Percentiles rank a stretch among this genome's conserved stretches.
Conservation (phyloP, 2,329 filamentous ascomycete species). For the Dactylellina leptospora region DNA sequence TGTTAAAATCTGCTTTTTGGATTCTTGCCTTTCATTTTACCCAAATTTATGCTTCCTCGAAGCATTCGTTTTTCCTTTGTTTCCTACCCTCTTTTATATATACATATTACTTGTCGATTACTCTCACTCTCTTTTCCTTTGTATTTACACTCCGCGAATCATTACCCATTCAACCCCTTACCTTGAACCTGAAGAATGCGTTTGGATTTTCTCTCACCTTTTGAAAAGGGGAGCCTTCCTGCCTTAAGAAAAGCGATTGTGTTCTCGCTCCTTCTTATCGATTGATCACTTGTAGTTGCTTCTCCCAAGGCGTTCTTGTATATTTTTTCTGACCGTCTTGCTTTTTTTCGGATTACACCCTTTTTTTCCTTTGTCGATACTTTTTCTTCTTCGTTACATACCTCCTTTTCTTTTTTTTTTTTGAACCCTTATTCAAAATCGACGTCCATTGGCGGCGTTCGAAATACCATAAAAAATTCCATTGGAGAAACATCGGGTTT, state of each 20-base stretch:
- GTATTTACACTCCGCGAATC: conserved; percentile 33
- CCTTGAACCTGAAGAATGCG: conserved; percentile 18
- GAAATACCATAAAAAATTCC: background rate
- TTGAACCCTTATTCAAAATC: conserved; percentile 1
- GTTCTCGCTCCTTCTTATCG: background rate
- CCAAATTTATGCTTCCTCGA: conserved; percentile 42
- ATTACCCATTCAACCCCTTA: conserved; percentile 30
- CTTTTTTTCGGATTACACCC: conserved; percentile 33
- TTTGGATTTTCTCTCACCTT: conserved; percentile 4
- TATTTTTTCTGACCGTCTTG: conserved; percentile 52
- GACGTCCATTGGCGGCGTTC: no score
- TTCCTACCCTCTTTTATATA: conserved; percentile 34
- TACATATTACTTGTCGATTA: conserved; percentile 13
- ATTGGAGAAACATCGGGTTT: background rate
- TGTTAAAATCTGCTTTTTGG: conserved; percentile 18
- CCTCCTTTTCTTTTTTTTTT: conserved; percentile 10
- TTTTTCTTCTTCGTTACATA: conserved; percentile 4
- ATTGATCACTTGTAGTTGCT: conserved; percentile 42
- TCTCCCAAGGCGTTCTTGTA: conserved; percentile 53
- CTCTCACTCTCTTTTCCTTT: conserved; percentile 21
- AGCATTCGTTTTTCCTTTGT: conserved; percentile 55
- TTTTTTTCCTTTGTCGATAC: conserved; percentile 16
- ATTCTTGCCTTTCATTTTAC: background rate
- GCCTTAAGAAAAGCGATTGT: conserved; percentile 13
- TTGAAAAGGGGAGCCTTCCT: conserved; percentile 22